Conservation (phyloP, 306 rosid species). For the Pyrus bretschneideri region DNA sequence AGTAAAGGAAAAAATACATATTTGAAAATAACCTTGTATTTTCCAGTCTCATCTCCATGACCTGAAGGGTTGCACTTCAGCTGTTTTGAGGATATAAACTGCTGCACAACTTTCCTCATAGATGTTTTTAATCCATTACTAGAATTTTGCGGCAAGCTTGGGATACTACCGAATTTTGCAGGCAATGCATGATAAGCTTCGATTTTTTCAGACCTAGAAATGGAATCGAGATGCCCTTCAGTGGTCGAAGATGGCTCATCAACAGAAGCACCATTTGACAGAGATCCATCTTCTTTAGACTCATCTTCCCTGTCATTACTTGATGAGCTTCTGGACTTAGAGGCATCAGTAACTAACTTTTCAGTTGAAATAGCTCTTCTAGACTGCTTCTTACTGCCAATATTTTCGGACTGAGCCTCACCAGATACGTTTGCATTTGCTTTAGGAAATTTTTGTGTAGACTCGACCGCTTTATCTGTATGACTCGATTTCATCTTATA, state of each 20-base stretch:
- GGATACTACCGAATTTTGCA: conserved; percentile 30
- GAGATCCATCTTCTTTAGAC: conserved; percentile 30
- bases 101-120: conserved; percentile 63
- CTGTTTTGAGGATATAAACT: conserved; percentile 60
- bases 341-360: conserved; percentile 34
- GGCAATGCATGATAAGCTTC: conserved; percentile 44
- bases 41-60: conserved; percentile 41
- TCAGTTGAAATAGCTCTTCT: conserved; percentile 33
- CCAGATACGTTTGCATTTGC: conserved; percentile 30
- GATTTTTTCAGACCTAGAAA: conserved; percentile 30
- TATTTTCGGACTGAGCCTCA: conserved; percentile 23
- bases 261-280: conserved; percentile 27
- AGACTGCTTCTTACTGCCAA: conserved; percentile 36
- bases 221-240: conserved; percentile 33
- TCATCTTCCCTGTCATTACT: conserved; percentile 35
- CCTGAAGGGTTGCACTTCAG: conserved; percentile 25
- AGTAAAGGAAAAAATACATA: conserved; percentile 1
- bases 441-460: conserved; percentile 28
- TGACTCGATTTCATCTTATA: conserved; percentile 32
- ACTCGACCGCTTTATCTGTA: conserved; percentile 24
- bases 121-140: conserved; percentile 61
- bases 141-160: conserved; percentile 46
- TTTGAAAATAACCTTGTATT: conserved; percentile 20
- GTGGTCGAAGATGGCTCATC: conserved; percentile 29
- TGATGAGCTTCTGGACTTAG: conserved; percentile 28